phyloP scores from a whole-genome alignment of 768 basidiomycete genomes.

The Lactifluus echinatus region DNA sequence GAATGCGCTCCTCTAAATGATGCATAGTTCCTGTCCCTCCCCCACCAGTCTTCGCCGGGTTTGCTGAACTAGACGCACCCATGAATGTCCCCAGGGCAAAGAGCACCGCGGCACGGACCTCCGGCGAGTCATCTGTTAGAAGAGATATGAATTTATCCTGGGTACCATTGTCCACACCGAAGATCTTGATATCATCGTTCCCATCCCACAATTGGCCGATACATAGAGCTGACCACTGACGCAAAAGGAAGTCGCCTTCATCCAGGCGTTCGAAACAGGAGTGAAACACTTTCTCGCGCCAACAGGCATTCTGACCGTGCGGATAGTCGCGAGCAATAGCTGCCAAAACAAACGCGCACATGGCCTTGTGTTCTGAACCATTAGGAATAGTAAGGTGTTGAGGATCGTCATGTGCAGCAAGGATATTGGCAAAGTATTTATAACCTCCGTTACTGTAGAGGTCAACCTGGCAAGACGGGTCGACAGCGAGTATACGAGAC shows the following conservation, averaged over 20 bases:
- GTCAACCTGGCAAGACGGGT: constrained; percentile 85
- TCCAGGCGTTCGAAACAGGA: constrained; percentile 77
- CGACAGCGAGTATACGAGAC: constrained; percentile 97
- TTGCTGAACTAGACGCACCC: constrained; percentile 78
- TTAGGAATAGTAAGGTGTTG: constrained; percentile 65
- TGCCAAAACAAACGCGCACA: constrained; percentile 95
- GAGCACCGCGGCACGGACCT: constrained; percentile 85
- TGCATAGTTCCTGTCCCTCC: constrained; percentile 77
- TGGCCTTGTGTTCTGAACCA: constrained; percentile 90
- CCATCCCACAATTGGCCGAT: constrained; percentile 93
- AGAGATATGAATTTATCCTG: constrained; percentile 76
- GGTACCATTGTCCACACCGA: constrained; percentile 68
- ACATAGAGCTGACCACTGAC: constrained; percentile 91
- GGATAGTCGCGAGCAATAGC: constrained; percentile 84
- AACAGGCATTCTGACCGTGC: constrained; percentile 81
- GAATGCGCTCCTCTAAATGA: constrained; percentile 67
- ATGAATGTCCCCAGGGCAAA: constrained; percentile 91
- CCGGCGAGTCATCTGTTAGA: constrained; percentile 80
- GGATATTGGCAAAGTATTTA: constrained; percentile 76
- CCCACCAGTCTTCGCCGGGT: constrained; percentile 58
- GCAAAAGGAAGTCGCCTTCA: constrained; percentile 84
- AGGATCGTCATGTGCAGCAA: constrained; percentile 58
- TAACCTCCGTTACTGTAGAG: constrained; percentile 76
- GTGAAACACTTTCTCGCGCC: constrained; percentile 75
- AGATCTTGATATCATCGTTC: constrained; percentile 83